phyloP scores from a whole-genome alignment of 164 flowering plant genomes.

The Liriodendron chinense region DNA sequence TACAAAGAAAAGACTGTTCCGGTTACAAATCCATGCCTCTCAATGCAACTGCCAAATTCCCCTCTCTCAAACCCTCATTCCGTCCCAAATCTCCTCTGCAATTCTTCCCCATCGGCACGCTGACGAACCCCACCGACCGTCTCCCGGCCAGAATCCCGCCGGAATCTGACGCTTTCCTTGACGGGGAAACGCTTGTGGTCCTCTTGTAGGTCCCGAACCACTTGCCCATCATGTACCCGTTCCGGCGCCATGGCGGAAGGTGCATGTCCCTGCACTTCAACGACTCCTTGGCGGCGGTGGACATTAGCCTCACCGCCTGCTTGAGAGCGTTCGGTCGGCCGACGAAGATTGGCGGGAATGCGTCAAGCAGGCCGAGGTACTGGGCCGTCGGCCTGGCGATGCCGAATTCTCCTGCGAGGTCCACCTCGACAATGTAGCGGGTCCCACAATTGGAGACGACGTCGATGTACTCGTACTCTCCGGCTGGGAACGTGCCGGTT shows the following conservation, averaged over 20 bases:
- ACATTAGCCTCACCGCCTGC: slow-evolving; percentile 37
- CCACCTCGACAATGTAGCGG: slow-evolving; percentile 56
- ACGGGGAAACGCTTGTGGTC: slow-evolving; percentile 30
- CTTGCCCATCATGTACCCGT: slow-evolving; percentile 60
- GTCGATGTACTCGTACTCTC: slow-evolving; percentile 69
- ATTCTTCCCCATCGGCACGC: not conserved
- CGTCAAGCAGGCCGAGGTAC: slow-evolving; percentile 28
- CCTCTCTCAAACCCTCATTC: not conserved
- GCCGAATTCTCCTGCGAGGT: slow-evolving; percentile 55
- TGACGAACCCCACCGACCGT: not conserved
- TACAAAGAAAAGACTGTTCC: too few relatives aligned
- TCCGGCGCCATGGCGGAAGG: slow-evolving; percentile 80
- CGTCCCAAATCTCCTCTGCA: not conserved
- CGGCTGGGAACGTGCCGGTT: slow-evolving; percentile 41
- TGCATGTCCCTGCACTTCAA: slow-evolving; percentile 45
- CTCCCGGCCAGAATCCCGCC: not conserved
- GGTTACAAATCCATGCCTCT: not conserved
- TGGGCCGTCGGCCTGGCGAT: slow-evolving; percentile 61
- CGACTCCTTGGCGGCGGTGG: slow-evolving; percentile 56
- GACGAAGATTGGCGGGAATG: slow-evolving; percentile 48
- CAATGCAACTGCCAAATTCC: slow-evolving; percentile 1
- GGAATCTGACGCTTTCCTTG: not conserved
- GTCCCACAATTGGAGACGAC: slow-evolving; percentile 10
- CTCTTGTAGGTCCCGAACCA: slow-evolving; percentile 72
- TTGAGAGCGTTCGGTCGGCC: slow-evolving; percentile 49